Evolutionary conservation across 768 basidiomycete species (phyloP), one percentile per base, ranked within the genome.

Genomic region (Russula virescens): DNA sequence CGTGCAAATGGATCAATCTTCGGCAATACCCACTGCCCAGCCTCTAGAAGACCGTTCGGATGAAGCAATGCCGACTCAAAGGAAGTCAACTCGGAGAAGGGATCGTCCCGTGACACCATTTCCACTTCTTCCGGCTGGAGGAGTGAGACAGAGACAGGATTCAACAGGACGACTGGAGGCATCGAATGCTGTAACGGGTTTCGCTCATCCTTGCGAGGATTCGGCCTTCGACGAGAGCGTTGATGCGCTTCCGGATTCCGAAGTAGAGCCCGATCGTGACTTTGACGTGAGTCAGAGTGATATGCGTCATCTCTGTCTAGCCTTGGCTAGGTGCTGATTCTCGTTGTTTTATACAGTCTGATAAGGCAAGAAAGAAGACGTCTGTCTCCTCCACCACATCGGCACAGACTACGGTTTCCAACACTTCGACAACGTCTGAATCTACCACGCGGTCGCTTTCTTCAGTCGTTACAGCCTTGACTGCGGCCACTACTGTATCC

Each of bases 241-340:
- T 18, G 66, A 67, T n/a, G 55, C 35, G 7, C 47, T 66, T 42
- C 26, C 66, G 5, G 63, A 67, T 50, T 67, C 66, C 8, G 63
- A 67, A 48, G 64, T 58, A 25, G 63, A 67, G 43, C 66, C 66
- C 9, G 66, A 67, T 54, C 60, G 50, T 35, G 50, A 35, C n/a
- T 60, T 67, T 46, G 56, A 58, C 40, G 66, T 67, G 63, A 52
- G 66, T 60, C 42, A 43, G 28, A 23, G 1, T 26, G n/a, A 13
- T 19, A 3, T 42, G 6, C 21, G 10, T 34, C 34, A 25, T 14
- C 19, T 38, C 25, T 48, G 11, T 48, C 26, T 16, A 45, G 28
- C 26, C 10, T 19, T 19, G 56, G 42, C 40, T 21, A 23, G 13
- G 51, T 43, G 26, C 51, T 58, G 31, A 52, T 53, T 55, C 26